Percentiles rank a stretch among this genome's conserved stretches.
phyloP scores from a whole-genome alignment of 2,329 filamentous ascomycete species.

The Aurifilum marmelostoma region DNA sequence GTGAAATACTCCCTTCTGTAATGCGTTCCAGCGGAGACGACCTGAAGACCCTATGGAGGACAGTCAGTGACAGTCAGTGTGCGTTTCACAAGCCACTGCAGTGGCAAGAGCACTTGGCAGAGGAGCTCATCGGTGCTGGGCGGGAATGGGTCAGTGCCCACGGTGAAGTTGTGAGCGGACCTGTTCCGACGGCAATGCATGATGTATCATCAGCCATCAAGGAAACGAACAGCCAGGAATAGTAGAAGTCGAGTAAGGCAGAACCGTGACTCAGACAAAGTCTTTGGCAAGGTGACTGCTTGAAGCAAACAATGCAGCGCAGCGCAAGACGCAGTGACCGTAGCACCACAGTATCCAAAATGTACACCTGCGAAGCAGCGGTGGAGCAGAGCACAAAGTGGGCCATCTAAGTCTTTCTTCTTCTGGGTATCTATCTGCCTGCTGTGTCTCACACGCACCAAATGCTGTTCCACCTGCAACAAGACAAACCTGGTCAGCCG shows the following conservation, averaged over 20 bases:
- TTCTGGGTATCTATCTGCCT: slow-evolving; percentile 24
- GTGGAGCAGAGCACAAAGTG: not conserved
- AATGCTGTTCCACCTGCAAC: slow-evolving; percentile 9
- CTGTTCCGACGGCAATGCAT: not conserved
- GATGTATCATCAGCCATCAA: no score
- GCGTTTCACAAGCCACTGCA: not conserved
- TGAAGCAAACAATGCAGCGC: not conserved
- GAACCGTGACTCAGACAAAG: not conserved
- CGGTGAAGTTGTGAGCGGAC: not conserved
- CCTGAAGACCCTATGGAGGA: not conserved
- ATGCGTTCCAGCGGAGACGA: not conserved
- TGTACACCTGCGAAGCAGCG: not conserved
- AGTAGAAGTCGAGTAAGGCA: not conserved
- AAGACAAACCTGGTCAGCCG: slow-evolving; percentile 18
- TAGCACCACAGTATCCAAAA: not conserved
- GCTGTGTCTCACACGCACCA: slow-evolving; percentile 12
- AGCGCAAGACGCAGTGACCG: not conserved
- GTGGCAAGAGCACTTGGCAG: not conserved
- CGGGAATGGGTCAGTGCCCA: not conserved
- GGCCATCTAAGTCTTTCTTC: slow-evolving; percentile 6
- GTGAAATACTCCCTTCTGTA: not conserved
- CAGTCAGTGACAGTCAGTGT: not conserved
- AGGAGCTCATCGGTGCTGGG: not conserved
- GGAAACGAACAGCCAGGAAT: not conserved
- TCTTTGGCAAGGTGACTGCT: not conserved